Evolutionary conservation across 106 monocot genomes (phyloP).

Genomic region (Acorus gramineus): DNA sequence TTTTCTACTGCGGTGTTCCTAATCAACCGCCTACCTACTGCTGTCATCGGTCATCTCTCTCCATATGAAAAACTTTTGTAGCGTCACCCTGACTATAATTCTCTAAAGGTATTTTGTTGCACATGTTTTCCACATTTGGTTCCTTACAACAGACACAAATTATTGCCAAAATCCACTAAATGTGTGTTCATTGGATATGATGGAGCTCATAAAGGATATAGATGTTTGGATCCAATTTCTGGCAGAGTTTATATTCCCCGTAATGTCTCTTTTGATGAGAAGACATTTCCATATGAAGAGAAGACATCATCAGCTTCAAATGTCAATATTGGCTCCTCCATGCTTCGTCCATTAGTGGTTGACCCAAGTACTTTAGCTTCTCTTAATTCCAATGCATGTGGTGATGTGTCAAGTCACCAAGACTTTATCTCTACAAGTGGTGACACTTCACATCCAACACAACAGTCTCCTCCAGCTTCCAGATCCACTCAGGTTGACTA

Average conservation of each 20-base stretch:
- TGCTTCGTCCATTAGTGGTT: too few relatives aligned
- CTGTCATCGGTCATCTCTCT: background rate
- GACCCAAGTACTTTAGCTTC: too few relatives aligned
- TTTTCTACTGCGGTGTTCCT: background rate
- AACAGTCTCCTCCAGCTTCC: too few relatives aligned
- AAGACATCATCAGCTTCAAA: too few relatives aligned
- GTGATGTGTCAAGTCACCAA: too few relatives aligned
- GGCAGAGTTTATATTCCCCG: background rate
- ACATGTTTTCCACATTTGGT: background rate
- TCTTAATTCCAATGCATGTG: too few relatives aligned
- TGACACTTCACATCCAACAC: too few relatives aligned
- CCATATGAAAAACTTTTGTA: background rate
- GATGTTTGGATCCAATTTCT: background rate
- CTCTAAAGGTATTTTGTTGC: background rate
- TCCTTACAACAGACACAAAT: background rate
- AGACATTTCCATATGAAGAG: background rate
- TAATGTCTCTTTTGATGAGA: background rate
- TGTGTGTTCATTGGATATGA: conserved; percentile 4
- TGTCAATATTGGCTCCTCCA: too few relatives aligned
- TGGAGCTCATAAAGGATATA: background rate
- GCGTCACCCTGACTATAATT: background rate
- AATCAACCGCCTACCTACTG: background rate
- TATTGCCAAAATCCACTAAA: background rate
- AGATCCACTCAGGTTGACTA: too few relatives aligned
- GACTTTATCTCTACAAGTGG: too few relatives aligned